These are phyloP conservation scores for Ciborinia camelliae DNA, from an alignment of 2,329 filamentous ascomycete species.

Conservation along the genomic window DNA sequence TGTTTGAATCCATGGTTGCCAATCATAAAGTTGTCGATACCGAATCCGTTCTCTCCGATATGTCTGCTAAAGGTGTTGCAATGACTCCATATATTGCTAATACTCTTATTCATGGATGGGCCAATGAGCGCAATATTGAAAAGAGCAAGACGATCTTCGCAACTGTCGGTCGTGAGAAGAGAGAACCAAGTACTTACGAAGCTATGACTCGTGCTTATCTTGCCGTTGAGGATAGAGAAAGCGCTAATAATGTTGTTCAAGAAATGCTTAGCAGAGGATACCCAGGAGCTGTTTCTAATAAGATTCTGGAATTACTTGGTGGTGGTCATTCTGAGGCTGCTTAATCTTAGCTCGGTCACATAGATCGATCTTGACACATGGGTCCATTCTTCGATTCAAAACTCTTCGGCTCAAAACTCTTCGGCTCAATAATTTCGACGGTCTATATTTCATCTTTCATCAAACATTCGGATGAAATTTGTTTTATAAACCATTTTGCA, in stretches of 20 bases:
- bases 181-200: slow-evolving; percentile 97
- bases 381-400: slow-evolving; percentile 19
- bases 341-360: background rate
- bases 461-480: slow-evolving; percentile 13
- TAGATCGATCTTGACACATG: background rate
- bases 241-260: slow-evolving; percentile 73
- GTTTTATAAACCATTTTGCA: slow-evolving; percentile 14
- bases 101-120: slow-evolving; percentile 96
- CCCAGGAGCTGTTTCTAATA: slow-evolving; percentile 85
- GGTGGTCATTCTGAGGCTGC: slow-evolving; percentile 42
- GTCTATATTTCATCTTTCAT: slow-evolving; percentile 24
- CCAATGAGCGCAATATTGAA: slow-evolving; percentile 72
- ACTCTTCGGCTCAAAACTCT: slow-evolving; percentile 1
- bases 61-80: slow-evolving; percentile 70
- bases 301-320: slow-evolving; percentile 86
- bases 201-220: slow-evolving; percentile 95
- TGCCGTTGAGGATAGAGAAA: slow-evolving; percentile 72
- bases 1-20: slow-evolving; percentile 96
- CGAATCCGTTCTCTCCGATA: slow-evolving; percentile 68
- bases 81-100: slow-evolving; percentile 98
- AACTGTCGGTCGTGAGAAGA: slow-evolving; percentile 69
- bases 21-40: slow-evolving; percentile 82
- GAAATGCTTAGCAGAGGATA: slow-evolving; percentile 93
- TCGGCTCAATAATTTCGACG: slow-evolving; percentile 17
- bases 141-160: slow-evolving; percentile 79